Percentiles rank a stretch among this genome's conserved stretches.
Evolutionary conservation across 495 filamentous ascomycete species (phyloP).

Genomic region (Penicillium ucsense): DNA sequence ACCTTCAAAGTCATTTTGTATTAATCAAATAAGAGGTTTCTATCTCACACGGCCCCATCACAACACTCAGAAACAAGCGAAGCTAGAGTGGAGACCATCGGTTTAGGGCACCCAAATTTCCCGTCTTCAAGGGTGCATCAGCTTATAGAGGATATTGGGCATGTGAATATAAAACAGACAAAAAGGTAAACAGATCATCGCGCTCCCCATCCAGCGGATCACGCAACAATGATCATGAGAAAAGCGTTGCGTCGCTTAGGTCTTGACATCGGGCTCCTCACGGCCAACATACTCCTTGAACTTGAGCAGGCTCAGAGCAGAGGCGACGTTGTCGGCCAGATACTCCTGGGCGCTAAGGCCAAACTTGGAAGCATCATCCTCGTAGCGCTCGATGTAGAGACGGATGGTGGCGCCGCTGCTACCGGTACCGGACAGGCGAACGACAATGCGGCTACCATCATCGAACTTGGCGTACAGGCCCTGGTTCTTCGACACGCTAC

Average conservation of each 20-base stretch:
- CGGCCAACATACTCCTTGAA: constrained; percentile 85
- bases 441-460: constrained; percentile 87
- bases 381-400: constrained; percentile 91
- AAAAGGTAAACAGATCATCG: not conserved
- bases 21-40: constrained; percentile 6
- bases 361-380: constrained; percentile 64
- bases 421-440: constrained; percentile 88
- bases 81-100: too few relatives aligned
- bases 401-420: constrained; percentile 93
- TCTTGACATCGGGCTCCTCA: constrained; percentile 90
- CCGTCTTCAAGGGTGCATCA: too few relatives aligned
- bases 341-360: constrained; percentile 82
- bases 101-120: too few relatives aligned
- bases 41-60: constrained; percentile 3
- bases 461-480: constrained; percentile 92
- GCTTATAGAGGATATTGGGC: constrained; percentile 2
- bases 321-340: constrained; percentile 74
- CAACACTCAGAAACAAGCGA: too few relatives aligned
- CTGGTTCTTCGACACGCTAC: constrained; percentile 90
- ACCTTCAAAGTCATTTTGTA: not conserved
- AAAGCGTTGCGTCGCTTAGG: constrained; percentile 37
- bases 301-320: constrained; percentile 74
- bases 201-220: constrained; percentile 23
- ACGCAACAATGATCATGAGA: not conserved
- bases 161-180: constrained; percentile 4